Conservation (phyloP, 805 yeast genomes). For the Suhomyces tanzawaensis region DNA sequence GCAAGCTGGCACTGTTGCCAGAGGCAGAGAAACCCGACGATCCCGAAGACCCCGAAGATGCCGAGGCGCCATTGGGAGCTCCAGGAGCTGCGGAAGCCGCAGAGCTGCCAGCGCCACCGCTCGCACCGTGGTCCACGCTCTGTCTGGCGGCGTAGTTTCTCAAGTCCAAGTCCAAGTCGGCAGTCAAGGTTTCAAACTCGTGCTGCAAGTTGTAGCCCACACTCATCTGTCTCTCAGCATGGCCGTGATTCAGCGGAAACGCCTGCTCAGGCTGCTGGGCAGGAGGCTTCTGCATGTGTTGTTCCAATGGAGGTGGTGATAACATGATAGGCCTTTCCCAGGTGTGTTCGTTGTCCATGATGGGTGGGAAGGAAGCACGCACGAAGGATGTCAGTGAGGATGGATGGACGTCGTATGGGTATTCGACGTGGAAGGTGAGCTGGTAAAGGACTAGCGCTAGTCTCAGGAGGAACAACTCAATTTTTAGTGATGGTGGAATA, state of each 20-base stretch:
- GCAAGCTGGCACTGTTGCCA: constrained; percentile 8
- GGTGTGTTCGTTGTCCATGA: constrained; percentile 5
- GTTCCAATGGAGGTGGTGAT: constrained; percentile 42
- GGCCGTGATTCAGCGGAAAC: constrained; percentile 7
- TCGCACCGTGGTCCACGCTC: neutral
- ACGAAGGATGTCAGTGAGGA: too few relatives aligned
- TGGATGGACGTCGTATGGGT: constrained; percentile 17
- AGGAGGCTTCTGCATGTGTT: constrained; percentile 7
- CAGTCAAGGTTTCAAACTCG: constrained; percentile 46
- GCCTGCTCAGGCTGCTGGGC: constrained; percentile 2
- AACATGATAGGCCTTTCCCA: constrained; percentile 37
- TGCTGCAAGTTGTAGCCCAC: constrained; percentile 47
- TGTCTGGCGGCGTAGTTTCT: constrained; percentile 12
- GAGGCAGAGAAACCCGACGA: constrained; percentile 6
- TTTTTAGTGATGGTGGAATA: neutral
- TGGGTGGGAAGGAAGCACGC: too few relatives aligned
- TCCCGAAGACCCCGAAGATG: neutral
- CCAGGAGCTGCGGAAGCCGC: neutral
- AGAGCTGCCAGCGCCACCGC: neutral
- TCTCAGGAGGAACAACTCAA: neutral
- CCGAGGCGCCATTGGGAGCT: neutral
- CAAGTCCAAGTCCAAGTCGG: constrained; percentile 46
- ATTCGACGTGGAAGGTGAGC: constrained; percentile 1
- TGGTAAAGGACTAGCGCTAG: neutral
- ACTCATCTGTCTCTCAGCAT: constrained; percentile 35